Base-by-base conservation (phyloP, 1,284 basidiomycete species). In the Cryptococcus sp. region DNA sequence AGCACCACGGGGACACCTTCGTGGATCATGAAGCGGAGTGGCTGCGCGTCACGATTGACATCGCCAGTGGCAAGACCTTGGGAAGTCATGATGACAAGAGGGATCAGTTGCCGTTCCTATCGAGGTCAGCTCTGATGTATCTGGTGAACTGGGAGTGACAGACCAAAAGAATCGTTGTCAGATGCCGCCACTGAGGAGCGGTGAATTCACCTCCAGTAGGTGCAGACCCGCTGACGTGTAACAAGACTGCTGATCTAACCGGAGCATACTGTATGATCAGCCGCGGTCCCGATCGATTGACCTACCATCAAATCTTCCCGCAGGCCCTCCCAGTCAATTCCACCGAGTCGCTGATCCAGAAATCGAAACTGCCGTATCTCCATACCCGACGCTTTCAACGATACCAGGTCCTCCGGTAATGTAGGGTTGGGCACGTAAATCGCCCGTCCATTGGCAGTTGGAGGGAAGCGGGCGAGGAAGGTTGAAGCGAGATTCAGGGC, bases 141-240 rank as follows among this genome's bases (percentile, higher is more conserved):
- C 46, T 25, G 14, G 23, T 40, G 10, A 48, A 11, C 36, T 7
- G 3, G n/a, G n/a, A 39, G 5, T 1, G 13, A 51, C 63, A 32
- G n/a, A 67, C 70, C 51, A 63, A 61, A 11, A 74, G 45, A 22
- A 74, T 56, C 1, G 67, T 59, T 1, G 66, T 68, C 62, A 98
- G 83, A 58, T 81, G 74, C 60, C 83, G 79, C 94, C 94, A 98
- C 71, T 98, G 88, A 57, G 88, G 87, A 46, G 78, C 76, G 23
- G 89, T 93, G 28, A 93, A 89, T 76, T 98, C 94, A 7, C 96
- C 90, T 2, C 94, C 92, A 0, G 93, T 97, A 3, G 94, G 94
- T 68, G 94, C 93, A 73, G 94, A 93, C 39, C 94, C 94, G 72
- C 92, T 93, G 7, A 90, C 89, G 67, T 96, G 91, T 42, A 98